Conservation (phyloP, 202 grass and related monocot genomes). For the Carex sylvatica region DNA sequence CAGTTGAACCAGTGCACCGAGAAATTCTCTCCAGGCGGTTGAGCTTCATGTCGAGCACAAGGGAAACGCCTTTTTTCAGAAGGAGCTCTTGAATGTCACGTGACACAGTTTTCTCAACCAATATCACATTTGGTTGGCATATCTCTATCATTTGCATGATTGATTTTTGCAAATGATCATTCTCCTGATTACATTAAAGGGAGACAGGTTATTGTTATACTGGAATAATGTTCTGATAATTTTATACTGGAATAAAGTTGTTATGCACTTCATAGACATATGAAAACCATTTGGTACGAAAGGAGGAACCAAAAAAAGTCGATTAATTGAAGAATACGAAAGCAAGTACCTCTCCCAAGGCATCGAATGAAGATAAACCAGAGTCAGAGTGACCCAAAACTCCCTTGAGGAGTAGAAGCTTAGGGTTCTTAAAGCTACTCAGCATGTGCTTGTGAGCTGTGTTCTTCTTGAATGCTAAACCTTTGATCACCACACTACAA, state of each 20-base stretch:
- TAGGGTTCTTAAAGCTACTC: conserved; percentile 68
- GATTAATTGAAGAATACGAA: not conserved
- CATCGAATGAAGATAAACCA: conserved; percentile 78
- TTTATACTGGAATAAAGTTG: not conserved
- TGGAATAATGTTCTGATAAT: not conserved
- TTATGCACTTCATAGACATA: conserved; percentile 14
- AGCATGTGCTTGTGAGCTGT: conserved; percentile 98
- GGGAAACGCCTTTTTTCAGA: conserved; percentile 58
- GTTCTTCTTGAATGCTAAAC: conserved; percentile 95
- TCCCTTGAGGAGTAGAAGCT: conserved; percentile 75
- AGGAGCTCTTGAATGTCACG: conserved; percentile 82
- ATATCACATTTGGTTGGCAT: conserved; percentile 82
- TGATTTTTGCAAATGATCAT: conserved; percentile 57
- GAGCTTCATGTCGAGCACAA: conserved; percentile 92
- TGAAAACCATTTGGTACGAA: conserved; percentile 16
- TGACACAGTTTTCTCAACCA: conserved; percentile 98
- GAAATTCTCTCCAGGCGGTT: conserved; percentile 73
- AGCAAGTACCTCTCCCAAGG: conserved; percentile 70
- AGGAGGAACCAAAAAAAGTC: not conserved
- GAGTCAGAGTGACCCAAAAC: conserved; percentile 73
- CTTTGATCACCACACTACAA: conserved; percentile 91
- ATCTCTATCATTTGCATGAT: conserved; percentile 72
- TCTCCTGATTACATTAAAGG: conserved; percentile 48
- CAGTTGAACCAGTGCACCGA: conserved; percentile 79
- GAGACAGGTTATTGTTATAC: not conserved